Evolutionary conservation across 140 eudicot genomes (phyloP).

Genomic region (Senecio squalidus): DNA sequence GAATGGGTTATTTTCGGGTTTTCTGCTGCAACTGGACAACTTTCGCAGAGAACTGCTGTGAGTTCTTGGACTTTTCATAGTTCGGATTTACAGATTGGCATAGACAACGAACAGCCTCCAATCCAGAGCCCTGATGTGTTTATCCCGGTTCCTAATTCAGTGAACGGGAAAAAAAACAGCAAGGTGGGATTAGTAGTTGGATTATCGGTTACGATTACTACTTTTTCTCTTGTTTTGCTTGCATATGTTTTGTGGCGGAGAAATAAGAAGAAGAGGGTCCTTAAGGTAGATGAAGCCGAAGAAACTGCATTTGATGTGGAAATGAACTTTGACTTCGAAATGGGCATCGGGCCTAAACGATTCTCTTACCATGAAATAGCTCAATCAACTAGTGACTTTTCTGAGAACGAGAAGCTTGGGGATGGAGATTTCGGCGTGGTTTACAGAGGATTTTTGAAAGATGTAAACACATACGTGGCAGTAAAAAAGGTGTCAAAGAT

Average conservation of each 20-base stretch:
- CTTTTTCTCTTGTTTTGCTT: neutral
- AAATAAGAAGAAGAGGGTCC: constrained; percentile 1
- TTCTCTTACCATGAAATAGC: constrained; percentile 13
- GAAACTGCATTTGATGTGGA: constrained; percentile 2
- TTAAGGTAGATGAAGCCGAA: constrained; percentile 1
- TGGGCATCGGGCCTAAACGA: constrained; percentile 15
- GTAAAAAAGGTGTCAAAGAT: constrained; percentile 31
- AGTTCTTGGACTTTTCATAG: constrained; percentile 24
- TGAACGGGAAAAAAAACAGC: neutral
- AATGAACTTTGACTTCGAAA: constrained; percentile 17
- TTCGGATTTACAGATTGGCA: neutral
- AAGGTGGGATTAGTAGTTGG: constrained; percentile 12
- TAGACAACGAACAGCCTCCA: neutral
- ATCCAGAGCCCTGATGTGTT: neutral
- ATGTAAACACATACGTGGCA: constrained; percentile 1
- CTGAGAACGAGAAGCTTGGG: constrained; percentile 27
- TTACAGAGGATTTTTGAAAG: constrained; percentile 18
- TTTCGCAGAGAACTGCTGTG: constrained; percentile 8
- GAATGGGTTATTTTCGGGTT: constrained; percentile 30
- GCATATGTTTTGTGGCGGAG: constrained; percentile 4
- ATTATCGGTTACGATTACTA: neutral
- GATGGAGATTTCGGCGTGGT: constrained; percentile 31
- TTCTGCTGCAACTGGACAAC: constrained; percentile 21
- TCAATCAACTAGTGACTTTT: constrained; percentile 8
- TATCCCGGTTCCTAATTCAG: neutral